Percentiles rank a stretch among this genome's conserved stretches.
Evolutionary conservation across 164 flowering plant genomes (phyloP).

Genomic region (Paratinospora sagittata): DNA sequence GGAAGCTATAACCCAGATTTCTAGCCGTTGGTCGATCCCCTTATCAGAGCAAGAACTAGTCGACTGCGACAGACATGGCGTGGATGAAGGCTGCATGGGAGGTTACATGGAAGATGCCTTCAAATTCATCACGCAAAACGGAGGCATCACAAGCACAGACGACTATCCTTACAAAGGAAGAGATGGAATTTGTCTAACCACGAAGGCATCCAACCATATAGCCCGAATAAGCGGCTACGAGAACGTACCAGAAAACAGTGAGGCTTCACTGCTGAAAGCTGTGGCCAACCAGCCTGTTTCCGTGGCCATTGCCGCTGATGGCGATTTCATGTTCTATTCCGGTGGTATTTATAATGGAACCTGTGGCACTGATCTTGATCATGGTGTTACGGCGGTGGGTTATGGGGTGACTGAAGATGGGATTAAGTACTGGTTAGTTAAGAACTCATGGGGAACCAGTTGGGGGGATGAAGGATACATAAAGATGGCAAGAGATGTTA

Average conservation of each 20-base stretch:
- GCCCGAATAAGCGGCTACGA: conserved; percentile 17
- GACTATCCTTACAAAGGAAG: conserved; percentile 27
- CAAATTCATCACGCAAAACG: conserved; percentile 17
- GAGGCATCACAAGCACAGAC: conserved; percentile 25
- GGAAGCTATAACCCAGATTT: conserved; percentile 7
- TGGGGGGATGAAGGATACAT: conserved; percentile 32
- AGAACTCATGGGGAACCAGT: conserved; percentile 27
- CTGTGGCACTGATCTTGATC: conserved; percentile 15
- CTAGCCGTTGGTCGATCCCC: not conserved
- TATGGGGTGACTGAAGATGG: conserved; percentile 23
- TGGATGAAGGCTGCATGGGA: conserved; percentile 17
- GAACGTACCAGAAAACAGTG: conserved; percentile 4
- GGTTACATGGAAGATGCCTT: conserved; percentile 26
- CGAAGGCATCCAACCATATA: conserved; percentile 4
- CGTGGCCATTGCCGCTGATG: conserved; percentile 13
- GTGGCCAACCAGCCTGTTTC: conserved; percentile 20
- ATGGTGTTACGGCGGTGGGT: conserved; percentile 26
- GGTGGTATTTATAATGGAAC: conserved; percentile 11
- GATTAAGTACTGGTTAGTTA: conserved; percentile 27
- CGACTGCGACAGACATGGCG: conserved; percentile 15
- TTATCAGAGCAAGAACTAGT: conserved; percentile 14
- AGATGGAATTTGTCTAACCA: conserved; percentile 19
- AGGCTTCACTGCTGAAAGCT: conserved; percentile 9
- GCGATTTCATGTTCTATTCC: conserved; percentile 13
- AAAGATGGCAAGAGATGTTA: conserved; percentile 17